These are phyloP conservation scores for Pontederia paniculata DNA, from an alignment of 176 grass and related monocot genomes.

Conservation along the genomic window DNA sequence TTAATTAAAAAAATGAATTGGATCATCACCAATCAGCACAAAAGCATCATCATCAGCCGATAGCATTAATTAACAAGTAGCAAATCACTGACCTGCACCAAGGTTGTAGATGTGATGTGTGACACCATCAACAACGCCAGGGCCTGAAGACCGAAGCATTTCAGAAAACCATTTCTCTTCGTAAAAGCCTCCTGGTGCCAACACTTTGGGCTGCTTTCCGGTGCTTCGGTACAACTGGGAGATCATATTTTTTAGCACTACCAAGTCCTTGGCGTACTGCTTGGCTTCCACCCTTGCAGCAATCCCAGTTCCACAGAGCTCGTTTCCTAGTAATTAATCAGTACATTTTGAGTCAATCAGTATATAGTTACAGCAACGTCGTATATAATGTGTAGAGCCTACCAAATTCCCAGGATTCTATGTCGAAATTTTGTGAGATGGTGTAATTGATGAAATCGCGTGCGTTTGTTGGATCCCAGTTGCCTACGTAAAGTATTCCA, in stretches of 20 bases:
- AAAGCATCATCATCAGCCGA: no score
- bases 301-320: slow-evolving; percentile 35
- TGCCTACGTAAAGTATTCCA: slow-evolving; percentile 24
- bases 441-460: slow-evolving; percentile 36
- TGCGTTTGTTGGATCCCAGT: slow-evolving; percentile 39
- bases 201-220: slow-evolving; percentile 22
- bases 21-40: no score
- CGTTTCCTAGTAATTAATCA: slow-evolving; percentile 35
- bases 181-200: slow-evolving; percentile 45
- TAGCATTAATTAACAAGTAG: no score
- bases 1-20: no score
- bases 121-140: slow-evolving; percentile 33
- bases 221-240: slow-evolving; percentile 17
- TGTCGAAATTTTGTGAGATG: slow-evolving; percentile 29
- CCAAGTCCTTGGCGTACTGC: slow-evolving; percentile 34
- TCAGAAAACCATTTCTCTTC: slow-evolving; percentile 41
- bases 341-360: background rate
- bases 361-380: no score
- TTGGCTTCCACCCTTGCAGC: slow-evolving; percentile 31
- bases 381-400: background rate
- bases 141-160: slow-evolving; percentile 38
- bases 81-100: slow-evolving; percentile 45
- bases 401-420: slow-evolving; percentile 55
- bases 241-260: slow-evolving; percentile 24
- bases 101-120: slow-evolving; percentile 69